Evolutionary conservation across 2,329 filamentous ascomycete genomes (phyloP).

Genomic region (Botryotinia convoluta): DNA sequence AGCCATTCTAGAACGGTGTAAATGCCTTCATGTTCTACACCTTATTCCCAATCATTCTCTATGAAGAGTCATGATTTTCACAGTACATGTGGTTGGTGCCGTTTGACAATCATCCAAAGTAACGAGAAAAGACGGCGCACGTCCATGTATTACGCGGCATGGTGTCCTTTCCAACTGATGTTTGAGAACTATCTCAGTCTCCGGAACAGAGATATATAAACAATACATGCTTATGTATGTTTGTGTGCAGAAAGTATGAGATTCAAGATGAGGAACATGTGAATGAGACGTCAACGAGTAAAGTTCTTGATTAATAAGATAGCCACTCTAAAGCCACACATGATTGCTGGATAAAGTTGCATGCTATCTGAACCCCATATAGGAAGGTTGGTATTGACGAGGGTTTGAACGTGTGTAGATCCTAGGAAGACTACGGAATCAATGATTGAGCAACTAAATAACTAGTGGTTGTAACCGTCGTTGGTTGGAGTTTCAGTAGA

Average conservation of each 20-base stretch:
- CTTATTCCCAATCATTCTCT: background rate
- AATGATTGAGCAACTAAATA: background rate
- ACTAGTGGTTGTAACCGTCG: background rate
- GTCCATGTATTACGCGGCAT: background rate
- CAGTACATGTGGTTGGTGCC: background rate
- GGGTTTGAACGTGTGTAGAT: background rate
- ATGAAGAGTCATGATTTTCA: background rate
- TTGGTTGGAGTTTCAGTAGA: background rate
- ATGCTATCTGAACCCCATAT: background rate
- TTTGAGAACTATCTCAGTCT: slow-evolving; percentile 2
- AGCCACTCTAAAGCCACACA: background rate
- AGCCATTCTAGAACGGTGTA: background rate
- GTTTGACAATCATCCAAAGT: background rate
- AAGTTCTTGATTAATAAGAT: background rate
- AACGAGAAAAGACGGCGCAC: background rate
- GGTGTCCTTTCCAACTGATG: background rate
- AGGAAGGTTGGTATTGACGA: background rate
- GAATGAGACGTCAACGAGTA: background rate
- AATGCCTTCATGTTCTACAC: background rate
- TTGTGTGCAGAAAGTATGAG: background rate
- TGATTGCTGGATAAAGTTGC: background rate
- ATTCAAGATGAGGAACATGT: background rate
- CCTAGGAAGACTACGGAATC: background rate
- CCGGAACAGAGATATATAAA: too few species aligned
- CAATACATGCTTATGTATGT: background rate